A percentile compares a stretch with the other conserved stretches of the same genome.
Evolutionary conservation across 441 rosid species (phyloP).

Genomic region (Erodium moschatum): DNA sequence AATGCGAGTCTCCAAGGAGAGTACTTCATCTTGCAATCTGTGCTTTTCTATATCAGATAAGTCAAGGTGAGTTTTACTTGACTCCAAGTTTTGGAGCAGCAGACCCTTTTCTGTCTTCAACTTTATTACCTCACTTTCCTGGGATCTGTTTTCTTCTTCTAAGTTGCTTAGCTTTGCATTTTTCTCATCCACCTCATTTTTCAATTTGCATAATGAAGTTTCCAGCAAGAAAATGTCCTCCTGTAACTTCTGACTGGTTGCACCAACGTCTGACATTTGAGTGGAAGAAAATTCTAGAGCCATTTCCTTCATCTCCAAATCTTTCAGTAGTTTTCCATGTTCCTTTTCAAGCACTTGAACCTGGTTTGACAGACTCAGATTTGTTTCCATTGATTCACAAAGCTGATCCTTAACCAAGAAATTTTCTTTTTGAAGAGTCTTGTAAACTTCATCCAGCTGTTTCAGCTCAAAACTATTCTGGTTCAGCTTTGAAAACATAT

Average conservation of each 20-base stretch:
- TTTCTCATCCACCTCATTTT: slow-evolving; percentile 32
- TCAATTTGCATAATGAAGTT: slow-evolving; percentile 26
- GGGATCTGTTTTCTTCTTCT: slow-evolving; percentile 31
- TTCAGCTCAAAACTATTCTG: slow-evolving; percentile 17
- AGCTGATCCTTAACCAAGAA: slow-evolving; percentile 27
- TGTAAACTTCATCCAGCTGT: slow-evolving; percentile 21
- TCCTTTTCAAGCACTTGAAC: slow-evolving; percentile 37
- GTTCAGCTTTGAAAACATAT: slow-evolving; percentile 20
- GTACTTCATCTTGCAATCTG: slow-evolving; percentile 40
- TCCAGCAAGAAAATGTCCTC: slow-evolving; percentile 27
- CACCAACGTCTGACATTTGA: slow-evolving; percentile 23
- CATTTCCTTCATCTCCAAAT: slow-evolving; percentile 29
- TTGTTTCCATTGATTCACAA: slow-evolving; percentile 25
- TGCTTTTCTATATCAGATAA: slow-evolving; percentile 30
- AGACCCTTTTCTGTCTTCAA: slow-evolving; percentile 36
- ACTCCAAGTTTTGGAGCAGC: slow-evolving; percentile 44
- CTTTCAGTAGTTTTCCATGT: slow-evolving; percentile 19
- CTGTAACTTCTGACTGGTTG: slow-evolving; percentile 32
- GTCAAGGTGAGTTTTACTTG: slow-evolving; percentile 25
- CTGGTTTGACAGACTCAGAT: slow-evolving; percentile 25
- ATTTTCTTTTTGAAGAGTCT: slow-evolving; percentile 22
- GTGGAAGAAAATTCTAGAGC: slow-evolving; percentile 30
- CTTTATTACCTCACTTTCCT: slow-evolving; percentile 33
- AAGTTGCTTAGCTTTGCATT: slow-evolving; percentile 28
- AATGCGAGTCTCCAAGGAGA: slow-evolving; percentile 43